Percentiles rank a stretch among this genome's conserved stretches.
Conservation (phyloP, 1,284 basidiomycete genomes). For the Sphagnurus paluster region DNA sequence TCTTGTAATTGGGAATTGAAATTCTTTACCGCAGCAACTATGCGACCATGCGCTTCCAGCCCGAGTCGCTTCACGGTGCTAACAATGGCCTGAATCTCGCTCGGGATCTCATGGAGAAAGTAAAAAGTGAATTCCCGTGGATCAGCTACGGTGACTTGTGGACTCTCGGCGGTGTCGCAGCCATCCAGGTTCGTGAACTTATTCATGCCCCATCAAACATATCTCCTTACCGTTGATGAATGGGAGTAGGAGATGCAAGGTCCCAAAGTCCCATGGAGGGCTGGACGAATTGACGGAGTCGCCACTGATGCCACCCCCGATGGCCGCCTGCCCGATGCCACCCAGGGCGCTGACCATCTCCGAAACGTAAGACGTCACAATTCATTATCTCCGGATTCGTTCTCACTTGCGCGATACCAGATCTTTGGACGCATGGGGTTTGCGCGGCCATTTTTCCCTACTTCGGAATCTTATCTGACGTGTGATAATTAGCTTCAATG, state of each 20-base stretch:
- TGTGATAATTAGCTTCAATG: slow-evolving; percentile 70
- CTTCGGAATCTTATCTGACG: slow-evolving; percentile 3
- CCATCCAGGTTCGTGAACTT: slow-evolving; percentile 60
- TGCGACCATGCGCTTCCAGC: slow-evolving; percentile 93
- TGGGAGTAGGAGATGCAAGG: slow-evolving; percentile 83
- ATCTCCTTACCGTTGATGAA: too few relatives aligned
- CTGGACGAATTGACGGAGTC: slow-evolving; percentile 86
- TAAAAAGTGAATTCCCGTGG: slow-evolving; percentile 88
- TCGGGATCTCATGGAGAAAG: slow-evolving; percentile 81
- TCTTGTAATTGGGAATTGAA: background rate
- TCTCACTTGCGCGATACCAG: slow-evolving; percentile 30
- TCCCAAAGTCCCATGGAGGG: slow-evolving; percentile 84
- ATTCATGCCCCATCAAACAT: too few relatives aligned
- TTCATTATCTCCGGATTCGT: background rate
- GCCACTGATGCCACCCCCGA: slow-evolving; percentile 82
- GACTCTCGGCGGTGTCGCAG: slow-evolving; percentile 87
- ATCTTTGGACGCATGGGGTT: slow-evolving; percentile 92
- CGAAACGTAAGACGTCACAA: slow-evolving; percentile 55
- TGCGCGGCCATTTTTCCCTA: background rate
- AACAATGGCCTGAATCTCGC: slow-evolving; percentile 88
- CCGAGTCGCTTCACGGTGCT: slow-evolving; percentile 83
- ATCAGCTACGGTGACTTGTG: slow-evolving; percentile 94
- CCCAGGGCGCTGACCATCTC: slow-evolving; percentile 84
- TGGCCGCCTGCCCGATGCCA: slow-evolving; percentile 91
- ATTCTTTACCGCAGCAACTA: slow-evolving; percentile 65